Evolutionary conservation across 1,284 basidiomycete species (phyloP).

Genomic region (Lentinula novae-zelandiae): DNA sequence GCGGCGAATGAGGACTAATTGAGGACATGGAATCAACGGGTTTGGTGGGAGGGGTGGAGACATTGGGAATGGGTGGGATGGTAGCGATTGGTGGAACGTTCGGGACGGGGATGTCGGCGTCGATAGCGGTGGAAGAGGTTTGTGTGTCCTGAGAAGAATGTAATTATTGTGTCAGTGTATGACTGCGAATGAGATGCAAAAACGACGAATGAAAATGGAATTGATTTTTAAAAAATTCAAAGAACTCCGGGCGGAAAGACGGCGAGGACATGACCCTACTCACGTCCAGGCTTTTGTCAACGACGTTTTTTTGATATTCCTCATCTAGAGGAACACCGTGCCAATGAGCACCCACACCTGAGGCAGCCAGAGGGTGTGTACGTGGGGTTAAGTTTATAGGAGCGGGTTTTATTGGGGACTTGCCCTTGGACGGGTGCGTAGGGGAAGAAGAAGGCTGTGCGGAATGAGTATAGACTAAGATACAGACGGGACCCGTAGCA

Average conservation of each 20-base stretch:
- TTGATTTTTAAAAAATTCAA: no score
- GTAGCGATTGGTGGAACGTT: background rate
- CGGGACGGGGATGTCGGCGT: background rate
- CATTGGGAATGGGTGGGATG: background rate
- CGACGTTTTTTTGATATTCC: conserved; percentile 10
- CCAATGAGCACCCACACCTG: conserved; percentile 18
- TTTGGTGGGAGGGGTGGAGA: background rate
- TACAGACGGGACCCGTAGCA: no score
- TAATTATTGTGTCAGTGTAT: no score
- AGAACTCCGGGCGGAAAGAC: background rate
- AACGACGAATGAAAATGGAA: no score
- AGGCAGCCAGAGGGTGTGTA: conserved; percentile 20
- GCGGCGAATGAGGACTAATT: background rate
- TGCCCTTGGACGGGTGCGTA: background rate
- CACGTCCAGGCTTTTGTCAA: background rate
- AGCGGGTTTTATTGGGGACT: background rate
- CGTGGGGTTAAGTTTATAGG: conserved; percentile 17
- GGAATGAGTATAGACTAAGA: background rate
- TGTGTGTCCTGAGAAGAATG: background rate
- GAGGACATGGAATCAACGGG: background rate
- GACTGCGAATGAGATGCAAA: no score
- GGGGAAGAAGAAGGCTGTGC: background rate
- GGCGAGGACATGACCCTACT: background rate
- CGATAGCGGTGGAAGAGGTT: background rate
- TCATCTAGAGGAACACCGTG: conserved; percentile 22